These are phyloP conservation scores for Pleurotus tuber-regium DNA, from an alignment of 768 basidiomycete genomes.

Conservation along the genomic window DNA sequence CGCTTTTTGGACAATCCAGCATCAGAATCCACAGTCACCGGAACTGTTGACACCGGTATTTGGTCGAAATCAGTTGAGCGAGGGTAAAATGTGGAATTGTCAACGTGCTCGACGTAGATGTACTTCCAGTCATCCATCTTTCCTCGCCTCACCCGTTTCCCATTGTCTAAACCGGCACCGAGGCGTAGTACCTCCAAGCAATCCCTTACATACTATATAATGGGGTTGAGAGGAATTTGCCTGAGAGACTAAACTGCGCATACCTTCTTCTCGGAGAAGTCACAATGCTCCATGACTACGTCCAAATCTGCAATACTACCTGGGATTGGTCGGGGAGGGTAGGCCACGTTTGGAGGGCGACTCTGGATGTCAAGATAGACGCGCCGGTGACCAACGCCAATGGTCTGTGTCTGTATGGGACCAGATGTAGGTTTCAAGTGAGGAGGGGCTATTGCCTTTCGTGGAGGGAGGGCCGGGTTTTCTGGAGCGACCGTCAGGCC, in stretches of 20 bases:
- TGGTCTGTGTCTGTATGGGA: constrained; percentile 52
- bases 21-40: constrained; percentile 40
- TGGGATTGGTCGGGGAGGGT: constrained; percentile 83
- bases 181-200: constrained; percentile 93
- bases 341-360: constrained; percentile 63
- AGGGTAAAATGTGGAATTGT: constrained; percentile 19
- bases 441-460: constrained; percentile 39
- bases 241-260: constrained; percentile 11
- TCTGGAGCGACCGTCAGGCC: constrained; percentile 51
- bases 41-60: constrained; percentile 28
- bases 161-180: constrained; percentile 86
- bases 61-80: constrained; percentile 33
- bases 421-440: constrained; percentile 45
- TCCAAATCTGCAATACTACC: constrained; percentile 90
- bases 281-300: constrained; percentile 87
- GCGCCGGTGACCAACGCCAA: constrained; percentile 76
- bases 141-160: constrained; percentile 68
- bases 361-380: constrained; percentile 72
- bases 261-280: constrained; percentile 81
- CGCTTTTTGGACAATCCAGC: constrained; percentile 56
- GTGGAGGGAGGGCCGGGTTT: constrained; percentile 75
- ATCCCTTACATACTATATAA: constrained; percentile 88
- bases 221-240: constrained; percentile 13
- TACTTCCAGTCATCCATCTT: constrained; percentile 85
- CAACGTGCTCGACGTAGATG: constrained; percentile 68